phyloP scores from a whole-genome alignment of 208 protist species.

The Leishmania mexicana region DNA sequence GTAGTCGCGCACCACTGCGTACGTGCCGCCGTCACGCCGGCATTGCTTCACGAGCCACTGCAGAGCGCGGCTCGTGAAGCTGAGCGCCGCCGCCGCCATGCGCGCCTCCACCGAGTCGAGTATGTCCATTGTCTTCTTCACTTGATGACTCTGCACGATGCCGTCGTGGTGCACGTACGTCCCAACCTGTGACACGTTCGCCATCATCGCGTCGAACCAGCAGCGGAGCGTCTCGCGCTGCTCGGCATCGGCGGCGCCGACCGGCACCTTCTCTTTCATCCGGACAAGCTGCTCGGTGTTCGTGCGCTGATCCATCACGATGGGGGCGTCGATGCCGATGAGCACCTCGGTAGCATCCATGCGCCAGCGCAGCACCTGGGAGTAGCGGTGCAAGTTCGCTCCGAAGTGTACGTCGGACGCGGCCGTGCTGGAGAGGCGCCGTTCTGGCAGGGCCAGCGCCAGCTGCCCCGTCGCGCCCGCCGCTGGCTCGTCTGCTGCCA shows the following conservation, averaged over 20 bases:
- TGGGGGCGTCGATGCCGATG: constrained; percentile 81
- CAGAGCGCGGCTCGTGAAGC: constrained; percentile 78
- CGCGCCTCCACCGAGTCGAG: constrained; percentile 61
- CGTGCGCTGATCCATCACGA: constrained; percentile 65
- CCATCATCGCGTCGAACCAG: constrained; percentile 88
- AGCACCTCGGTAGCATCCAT: constrained; percentile 75
- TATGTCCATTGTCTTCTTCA: constrained; percentile 74
- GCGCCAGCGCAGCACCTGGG: constrained; percentile 72
- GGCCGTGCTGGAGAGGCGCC: constrained; percentile 24
- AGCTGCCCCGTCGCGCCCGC: constrained; percentile 12
- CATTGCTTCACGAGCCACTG: constrained; percentile 77
- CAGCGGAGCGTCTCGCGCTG: constrained; percentile 61
- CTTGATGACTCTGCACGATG: constrained; percentile 71
- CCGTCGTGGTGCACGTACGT: constrained; percentile 82
- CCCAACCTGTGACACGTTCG: constrained; percentile 78
- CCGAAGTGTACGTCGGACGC: constrained; percentile 23
- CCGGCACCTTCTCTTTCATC: constrained; percentile 40
- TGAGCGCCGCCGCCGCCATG: constrained; percentile 79
- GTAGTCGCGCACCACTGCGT: constrained; percentile 63
- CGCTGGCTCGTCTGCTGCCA: constrained; percentile 1
- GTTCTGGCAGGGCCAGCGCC: constrained; percentile 18
- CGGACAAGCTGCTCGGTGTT: constrained; percentile 73
- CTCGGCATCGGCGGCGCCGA: constrained; percentile 27
- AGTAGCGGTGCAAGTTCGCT: constrained; percentile 46
- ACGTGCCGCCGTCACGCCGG: constrained; percentile 61